These are phyloP conservation scores for Fusarium floridanum DNA, from an alignment of 2,329 filamentous ascomycete genomes.

Conservation along the genomic window DNA sequence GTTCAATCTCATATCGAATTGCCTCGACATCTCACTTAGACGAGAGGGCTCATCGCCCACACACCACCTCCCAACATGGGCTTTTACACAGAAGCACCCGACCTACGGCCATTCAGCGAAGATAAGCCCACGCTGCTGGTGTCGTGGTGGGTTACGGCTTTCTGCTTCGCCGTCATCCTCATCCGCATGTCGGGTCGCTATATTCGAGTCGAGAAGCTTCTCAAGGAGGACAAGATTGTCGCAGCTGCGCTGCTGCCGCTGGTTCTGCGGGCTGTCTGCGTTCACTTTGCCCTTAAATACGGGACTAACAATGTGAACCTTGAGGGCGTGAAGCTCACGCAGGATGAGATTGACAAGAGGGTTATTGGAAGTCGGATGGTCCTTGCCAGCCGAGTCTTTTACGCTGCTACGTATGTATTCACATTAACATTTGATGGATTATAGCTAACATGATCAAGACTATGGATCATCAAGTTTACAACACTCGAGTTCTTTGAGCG, in stretches of 20 bases:
- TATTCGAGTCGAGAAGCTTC: slow-evolving; percentile 84
- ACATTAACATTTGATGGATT: neutral
- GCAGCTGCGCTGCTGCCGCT: slow-evolving; percentile 82
- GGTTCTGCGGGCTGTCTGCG: slow-evolving; percentile 80
- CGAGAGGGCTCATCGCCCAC: slow-evolving; percentile 27
- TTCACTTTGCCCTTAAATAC: slow-evolving; percentile 85
- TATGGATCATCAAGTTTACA: slow-evolving; percentile 91
- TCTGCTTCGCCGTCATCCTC: slow-evolving; percentile 83
- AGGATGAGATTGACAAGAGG: slow-evolving; percentile 64
- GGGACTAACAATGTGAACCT: slow-evolving; percentile 88
- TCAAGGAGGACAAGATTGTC: slow-evolving; percentile 87
- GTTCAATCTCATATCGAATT: neutral
- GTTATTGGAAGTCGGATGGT: slow-evolving; percentile 82
- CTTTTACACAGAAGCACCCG: slow-evolving; percentile 66
- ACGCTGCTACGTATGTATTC: slow-evolving; percentile 81
- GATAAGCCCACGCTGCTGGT: slow-evolving; percentile 90
- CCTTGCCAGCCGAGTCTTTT: slow-evolving; percentile 82
- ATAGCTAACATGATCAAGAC: slow-evolving; percentile 61
- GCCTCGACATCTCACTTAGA: slow-evolving; percentile 10
- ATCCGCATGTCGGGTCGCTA: slow-evolving; percentile 83
- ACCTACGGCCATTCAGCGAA: slow-evolving; percentile 55
- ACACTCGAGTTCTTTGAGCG: slow-evolving; percentile 91
- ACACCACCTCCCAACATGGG: slow-evolving; percentile 57
- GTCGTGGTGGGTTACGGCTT: slow-evolving; percentile 91
- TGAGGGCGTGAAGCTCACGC: slow-evolving; percentile 29